A percentile compares a stretch with the other conserved stretches of the same genome.
Conservation (phyloP, 1,284 basidiomycete genomes). For the Cutaneotrichosporon arboriforme region DNA sequence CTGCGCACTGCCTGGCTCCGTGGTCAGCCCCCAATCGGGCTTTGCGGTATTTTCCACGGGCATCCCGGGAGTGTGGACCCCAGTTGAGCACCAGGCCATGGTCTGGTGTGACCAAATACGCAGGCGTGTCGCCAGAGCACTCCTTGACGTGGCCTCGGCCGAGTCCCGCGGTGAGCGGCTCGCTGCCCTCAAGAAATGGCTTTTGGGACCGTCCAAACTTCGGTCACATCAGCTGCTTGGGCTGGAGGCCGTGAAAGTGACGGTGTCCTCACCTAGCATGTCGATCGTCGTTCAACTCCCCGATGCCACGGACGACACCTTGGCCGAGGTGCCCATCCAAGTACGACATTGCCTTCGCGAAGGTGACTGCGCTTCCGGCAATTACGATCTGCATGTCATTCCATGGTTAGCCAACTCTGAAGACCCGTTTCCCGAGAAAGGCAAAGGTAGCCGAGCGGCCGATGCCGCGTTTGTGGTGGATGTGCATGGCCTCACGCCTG, state of each 20-base stretch:
- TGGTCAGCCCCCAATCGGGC: conserved; percentile 49
- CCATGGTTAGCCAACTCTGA: conserved; percentile 15
- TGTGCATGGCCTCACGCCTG: not conserved
- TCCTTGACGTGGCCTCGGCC: conserved; percentile 59
- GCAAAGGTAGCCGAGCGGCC: conserved; percentile 30
- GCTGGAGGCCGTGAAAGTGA: not conserved
- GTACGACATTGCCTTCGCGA: conserved; percentile 6
- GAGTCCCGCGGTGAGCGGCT: conserved; percentile 8
- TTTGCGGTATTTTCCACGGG: conserved; percentile 79
- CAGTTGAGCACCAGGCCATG: conserved; percentile 92
- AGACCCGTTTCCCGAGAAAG: conserved; percentile 34
- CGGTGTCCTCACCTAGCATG: conserved; percentile 9
- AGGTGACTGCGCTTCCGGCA: conserved; percentile 1
- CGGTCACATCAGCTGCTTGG: not conserved
- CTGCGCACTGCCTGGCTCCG: conserved; percentile 59
- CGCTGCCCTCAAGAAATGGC: conserved; percentile 11
- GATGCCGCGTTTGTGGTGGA: conserved; percentile 25
- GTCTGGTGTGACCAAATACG: conserved; percentile 99
- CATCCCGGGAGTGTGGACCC: conserved; percentile 85
- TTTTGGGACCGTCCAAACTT: not conserved
- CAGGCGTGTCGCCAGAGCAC: conserved; percentile 72
- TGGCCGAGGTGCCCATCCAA: not conserved
- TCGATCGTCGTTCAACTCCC: conserved; percentile 13
- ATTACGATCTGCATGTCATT: not conserved
- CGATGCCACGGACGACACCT: not conserved